Base-by-base conservation (phyloP, 345 rosid genomes). In the Brassica rapa region DNA sequence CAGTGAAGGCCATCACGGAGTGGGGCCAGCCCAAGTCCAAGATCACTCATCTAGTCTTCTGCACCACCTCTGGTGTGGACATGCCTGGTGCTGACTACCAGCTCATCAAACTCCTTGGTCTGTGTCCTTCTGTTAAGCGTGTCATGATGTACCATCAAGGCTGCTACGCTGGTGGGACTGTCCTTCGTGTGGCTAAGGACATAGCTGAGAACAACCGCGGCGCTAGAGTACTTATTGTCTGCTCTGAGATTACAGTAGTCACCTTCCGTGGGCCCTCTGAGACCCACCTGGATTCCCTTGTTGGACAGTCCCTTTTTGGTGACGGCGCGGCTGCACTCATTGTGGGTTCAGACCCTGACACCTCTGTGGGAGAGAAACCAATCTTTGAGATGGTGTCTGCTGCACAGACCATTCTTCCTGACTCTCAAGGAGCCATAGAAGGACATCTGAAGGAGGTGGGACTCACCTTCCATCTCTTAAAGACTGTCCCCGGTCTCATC, bases 51-150 rank as follows among this genome's bases (percentile, higher is more conserved):
- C 81, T 92, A 1, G 83, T 91, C 72, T 91, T 90, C 81, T 91
- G 97, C 77, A 91, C 95, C 19, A 88, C 97, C 3, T 86, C 91
- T 1, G 95, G 97, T 0, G 95, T 90, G 0, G 97, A 92, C 87
- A 92, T 92, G 97, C 95, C 97, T 10, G 97, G 95, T 1, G 97
- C 97, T 4, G 97, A 92, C 81, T 92, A 90, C 86, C 93, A 90
- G 79, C 93, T 92, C 73, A 88, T 90, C 11, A 92, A 92, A 82
- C 90, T 92, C 14, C 82, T 90, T 4, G 93, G 97, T 5, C 91
- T 92, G 6, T 81, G 86, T n/a, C 89, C 93, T 5, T 89, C 92
- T 1, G 91, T 91, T 1, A 89, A 91, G 81, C 89, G 92, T 51
- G 71, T 86, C 68, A 89, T 91, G 97, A 82, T 87, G 90, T 87